Evolutionary conservation across 495 filamentous ascomycete species (phyloP).

Genomic region (Penicillium crystallinum): DNA sequence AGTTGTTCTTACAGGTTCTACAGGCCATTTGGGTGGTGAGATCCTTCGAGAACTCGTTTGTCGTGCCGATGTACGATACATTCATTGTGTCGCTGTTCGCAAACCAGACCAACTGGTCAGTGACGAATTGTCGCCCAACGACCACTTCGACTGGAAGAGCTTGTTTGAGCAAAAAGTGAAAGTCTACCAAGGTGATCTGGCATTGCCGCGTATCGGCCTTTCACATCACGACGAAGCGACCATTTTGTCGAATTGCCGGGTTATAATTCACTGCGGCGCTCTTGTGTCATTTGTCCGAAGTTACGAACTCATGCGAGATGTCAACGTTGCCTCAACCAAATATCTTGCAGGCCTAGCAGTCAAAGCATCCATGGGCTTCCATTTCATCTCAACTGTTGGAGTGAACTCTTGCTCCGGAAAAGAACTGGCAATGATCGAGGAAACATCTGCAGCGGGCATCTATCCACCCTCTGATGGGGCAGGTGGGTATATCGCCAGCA

Average conservation of each 20-base stretch:
- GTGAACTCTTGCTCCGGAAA: not conserved
- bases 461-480: not conserved
- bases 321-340: not conserved
- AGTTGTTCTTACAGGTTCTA: not conserved
- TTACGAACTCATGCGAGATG: not conserved
- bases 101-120: not conserved
- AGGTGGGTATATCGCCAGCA: not conserved
- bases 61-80: not conserved
- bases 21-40: not conserved
- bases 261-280: not conserved
- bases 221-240: not conserved
- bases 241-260: conserved; percentile 16
- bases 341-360: not conserved
- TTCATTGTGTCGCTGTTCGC: not conserved
- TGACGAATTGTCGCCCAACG: not conserved
- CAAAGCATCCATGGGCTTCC: not conserved
- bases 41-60: not conserved
- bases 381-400: not conserved
- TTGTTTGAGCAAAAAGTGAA: not conserved
- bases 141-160: not conserved
- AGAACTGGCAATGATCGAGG: not conserved
- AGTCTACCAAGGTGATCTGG: not conserved
- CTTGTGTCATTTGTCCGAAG: not conserved
- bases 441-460: not conserved
- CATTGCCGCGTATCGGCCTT: not conserved